A percentile compares a stretch with the other conserved stretches of the same genome.
Evolutionary conservation across 257 asterid species (phyloP).

Genomic region (Ehretia macrophylla): DNA sequence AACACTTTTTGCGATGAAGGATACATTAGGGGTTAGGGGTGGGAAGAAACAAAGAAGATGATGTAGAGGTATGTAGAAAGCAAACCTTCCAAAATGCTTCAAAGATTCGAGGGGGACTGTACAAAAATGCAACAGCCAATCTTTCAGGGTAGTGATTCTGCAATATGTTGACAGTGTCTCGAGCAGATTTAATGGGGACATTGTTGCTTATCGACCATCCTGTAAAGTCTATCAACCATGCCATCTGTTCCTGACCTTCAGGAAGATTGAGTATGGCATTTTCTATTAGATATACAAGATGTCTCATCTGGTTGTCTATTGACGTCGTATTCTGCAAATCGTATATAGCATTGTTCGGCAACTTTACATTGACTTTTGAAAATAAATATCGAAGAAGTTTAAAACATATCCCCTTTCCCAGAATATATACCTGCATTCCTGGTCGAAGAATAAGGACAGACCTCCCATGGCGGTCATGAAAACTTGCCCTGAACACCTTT

Average conservation of each 20-base stretch:
- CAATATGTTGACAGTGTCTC: constrained; percentile 65
- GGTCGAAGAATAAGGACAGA: constrained; percentile 87
- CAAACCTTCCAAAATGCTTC: constrained; percentile 97
- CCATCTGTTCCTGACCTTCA: constrained; percentile 90
- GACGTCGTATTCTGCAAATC: constrained; percentile 71
- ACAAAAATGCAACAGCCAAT: constrained; percentile 73
- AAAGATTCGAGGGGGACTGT: constrained; percentile 85
- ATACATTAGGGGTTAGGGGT: background rate
- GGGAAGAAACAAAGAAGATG: background rate
- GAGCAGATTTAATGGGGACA: constrained; percentile 79
- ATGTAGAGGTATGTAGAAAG: constrained; percentile 1
- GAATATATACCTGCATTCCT: constrained; percentile 62
- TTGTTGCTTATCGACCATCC: constrained; percentile 80
- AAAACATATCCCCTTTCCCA: background rate
- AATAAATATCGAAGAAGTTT: background rate
- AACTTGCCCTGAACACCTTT: constrained; percentile 72
- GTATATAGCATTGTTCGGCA: background rate
- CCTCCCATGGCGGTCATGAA: constrained; percentile 83
- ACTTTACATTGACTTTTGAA: background rate
- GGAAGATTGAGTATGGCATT: constrained; percentile 92
- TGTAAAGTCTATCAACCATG: constrained; percentile 91
- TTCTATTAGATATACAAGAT: constrained; percentile 83
- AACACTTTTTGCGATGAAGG: no score
- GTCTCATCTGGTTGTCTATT: constrained; percentile 76
- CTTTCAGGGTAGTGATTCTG: constrained; percentile 95